Evolutionary conservation across 352 stramenopile species (phyloP).

Genomic region (Chrysophaeum taylorii): DNA sequence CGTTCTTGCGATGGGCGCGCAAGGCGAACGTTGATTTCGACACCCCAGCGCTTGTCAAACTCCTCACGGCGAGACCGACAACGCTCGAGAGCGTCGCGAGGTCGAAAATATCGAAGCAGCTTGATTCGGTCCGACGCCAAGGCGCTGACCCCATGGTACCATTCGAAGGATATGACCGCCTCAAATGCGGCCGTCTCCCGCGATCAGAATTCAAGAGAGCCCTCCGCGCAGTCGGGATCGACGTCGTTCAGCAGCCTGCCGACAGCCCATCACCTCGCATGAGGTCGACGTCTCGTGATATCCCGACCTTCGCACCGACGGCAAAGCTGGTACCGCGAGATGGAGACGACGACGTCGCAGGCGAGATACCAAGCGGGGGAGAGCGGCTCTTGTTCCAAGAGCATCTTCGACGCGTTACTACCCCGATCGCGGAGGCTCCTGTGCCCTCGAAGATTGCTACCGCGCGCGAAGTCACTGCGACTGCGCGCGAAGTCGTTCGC

Average conservation of each 20-base stretch:
- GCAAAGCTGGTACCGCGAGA: conserved; percentile 15
- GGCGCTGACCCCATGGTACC: conserved; percentile 1
- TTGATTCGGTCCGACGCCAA: background rate
- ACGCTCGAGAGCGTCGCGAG: background rate
- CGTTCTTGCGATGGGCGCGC: conserved; percentile 16
- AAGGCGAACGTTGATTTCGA: background rate
- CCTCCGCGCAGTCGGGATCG: conserved; percentile 36
- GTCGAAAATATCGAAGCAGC: background rate
- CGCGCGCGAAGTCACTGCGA: no score
- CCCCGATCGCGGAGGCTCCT: no score
- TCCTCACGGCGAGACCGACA: no score
- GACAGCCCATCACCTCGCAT: conserved; percentile 11
- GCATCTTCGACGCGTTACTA: no score
- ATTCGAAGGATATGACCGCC: conserved; percentile 23
- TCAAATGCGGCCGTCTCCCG: conserved; percentile 23
- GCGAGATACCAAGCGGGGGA: no score
- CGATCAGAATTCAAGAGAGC: conserved; percentile 34
- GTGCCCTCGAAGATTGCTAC: no score
- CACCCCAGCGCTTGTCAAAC: background rate
- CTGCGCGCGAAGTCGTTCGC: no score
- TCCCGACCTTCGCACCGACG: background rate
- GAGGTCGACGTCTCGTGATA: conserved; percentile 9
- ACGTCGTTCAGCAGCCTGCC: conserved; percentile 35
- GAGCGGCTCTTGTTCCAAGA: no score
- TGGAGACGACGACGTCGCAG: conserved; percentile 15